phyloP scores from a whole-genome alignment of 2,329 filamentous ascomycete species.

The Lachnellula occidentalis region DNA sequence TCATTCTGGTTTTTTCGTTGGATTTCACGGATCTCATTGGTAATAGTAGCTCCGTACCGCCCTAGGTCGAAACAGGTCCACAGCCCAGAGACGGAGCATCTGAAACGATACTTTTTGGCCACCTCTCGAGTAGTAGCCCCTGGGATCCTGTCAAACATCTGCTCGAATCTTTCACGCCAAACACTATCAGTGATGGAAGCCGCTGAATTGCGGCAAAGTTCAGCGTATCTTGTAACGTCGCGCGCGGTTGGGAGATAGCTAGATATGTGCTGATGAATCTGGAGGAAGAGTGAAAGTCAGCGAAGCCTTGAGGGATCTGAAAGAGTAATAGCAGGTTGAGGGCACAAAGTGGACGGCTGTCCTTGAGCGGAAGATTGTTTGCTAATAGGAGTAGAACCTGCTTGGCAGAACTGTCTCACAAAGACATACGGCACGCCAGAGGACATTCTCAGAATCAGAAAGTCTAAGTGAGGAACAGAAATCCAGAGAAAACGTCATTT shows the following conservation, averaged over 20 bases:
- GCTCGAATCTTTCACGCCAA: constrained; percentile 41
- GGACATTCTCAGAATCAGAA: too few species aligned
- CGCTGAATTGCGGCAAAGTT: constrained; percentile 35
- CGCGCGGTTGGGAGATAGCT: constrained; percentile 30
- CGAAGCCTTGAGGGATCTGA: background rate
- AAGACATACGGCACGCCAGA: too few species aligned
- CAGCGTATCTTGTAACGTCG: constrained; percentile 38
- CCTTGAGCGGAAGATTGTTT: too few species aligned
- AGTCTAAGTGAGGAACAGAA: too few species aligned
- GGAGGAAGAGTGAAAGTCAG: background rate
- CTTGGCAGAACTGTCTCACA: too few species aligned
- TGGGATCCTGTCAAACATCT: constrained; percentile 35
- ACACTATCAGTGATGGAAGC: constrained; percentile 37
- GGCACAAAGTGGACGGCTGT: too few species aligned
- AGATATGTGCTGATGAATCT: constrained; percentile 30
- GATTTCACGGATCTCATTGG: constrained; percentile 7
- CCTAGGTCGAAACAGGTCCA: constrained; percentile 24
- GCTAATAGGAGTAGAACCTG: too few species aligned
- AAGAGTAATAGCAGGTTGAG: too few species aligned
- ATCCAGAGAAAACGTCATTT: too few species aligned
- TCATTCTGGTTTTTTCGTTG: constrained; percentile 26
- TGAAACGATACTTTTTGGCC: constrained; percentile 24
- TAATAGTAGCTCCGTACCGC: constrained; percentile 18
- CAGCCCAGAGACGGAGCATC: constrained; percentile 32
- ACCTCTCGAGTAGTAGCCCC: constrained; percentile 28